A percentile compares a stretch with the other conserved stretches of the same genome.
These are phyloP conservation scores for Crithidia fasciculata DNA, from an alignment of 208 protist species.

Conservation along the genomic window DNA sequence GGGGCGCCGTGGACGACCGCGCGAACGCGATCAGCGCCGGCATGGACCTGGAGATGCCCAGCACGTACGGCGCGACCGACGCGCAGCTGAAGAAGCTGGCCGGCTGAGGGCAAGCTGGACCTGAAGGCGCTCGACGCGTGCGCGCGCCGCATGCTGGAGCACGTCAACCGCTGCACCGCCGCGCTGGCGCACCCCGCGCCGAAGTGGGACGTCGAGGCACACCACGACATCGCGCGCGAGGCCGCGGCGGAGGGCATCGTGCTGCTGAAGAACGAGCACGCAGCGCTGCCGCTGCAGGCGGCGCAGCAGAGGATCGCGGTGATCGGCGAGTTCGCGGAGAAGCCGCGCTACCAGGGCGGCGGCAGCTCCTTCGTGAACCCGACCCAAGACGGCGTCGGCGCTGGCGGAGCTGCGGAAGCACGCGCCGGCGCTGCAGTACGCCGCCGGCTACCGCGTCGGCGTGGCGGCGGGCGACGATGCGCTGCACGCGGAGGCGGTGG, in stretches of 20 bases:
- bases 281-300: conserved; percentile 25
- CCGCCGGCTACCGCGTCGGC: conserved; percentile 5
- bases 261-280: conserved; percentile 60
- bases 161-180: conserved; percentile 7
- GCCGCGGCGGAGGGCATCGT: conserved; percentile 33
- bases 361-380: conserved; percentile 25
- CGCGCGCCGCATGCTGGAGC: conserved; percentile 18
- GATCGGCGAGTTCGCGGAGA: conserved; percentile 27
- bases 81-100: conserved; percentile 18
- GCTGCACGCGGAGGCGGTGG: conserved; percentile 19
- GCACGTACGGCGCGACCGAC: conserved; percentile 30
- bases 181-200: background rate
- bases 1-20: conserved; percentile 63
- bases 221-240: conserved; percentile 41
- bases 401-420: conserved; percentile 19
- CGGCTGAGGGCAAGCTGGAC: conserved; percentile 45
- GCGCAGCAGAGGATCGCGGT: conserved; percentile 23
- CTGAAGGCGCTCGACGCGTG: conserved; percentile 24
- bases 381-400: conserved; percentile 4
- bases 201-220: conserved; percentile 35
- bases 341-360: conserved; percentile 37
- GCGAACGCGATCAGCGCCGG: conserved; percentile 35
- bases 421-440: conserved; percentile 8
- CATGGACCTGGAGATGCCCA: conserved; percentile 71
- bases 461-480: background rate